A percentile compares a stretch with the other conserved stretches of the same genome.
phyloP scores from a whole-genome alignment of 2,329 filamentous ascomycete species.

The Diplodia intermedia region DNA sequence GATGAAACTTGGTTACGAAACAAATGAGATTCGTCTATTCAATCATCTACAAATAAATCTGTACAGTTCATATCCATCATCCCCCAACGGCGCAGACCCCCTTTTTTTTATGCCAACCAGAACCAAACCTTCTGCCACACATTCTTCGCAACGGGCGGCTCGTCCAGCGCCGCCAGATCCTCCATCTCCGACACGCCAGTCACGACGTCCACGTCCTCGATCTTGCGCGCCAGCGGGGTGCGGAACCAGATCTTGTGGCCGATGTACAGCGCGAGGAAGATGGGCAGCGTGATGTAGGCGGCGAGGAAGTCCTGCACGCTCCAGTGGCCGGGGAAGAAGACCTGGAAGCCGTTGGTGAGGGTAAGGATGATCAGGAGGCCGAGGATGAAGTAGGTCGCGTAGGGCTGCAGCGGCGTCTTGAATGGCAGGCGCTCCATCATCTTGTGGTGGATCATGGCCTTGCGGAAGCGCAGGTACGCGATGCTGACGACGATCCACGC shows the following conservation, averaged over 20 bases:
- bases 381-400: slow-evolving; percentile 4
- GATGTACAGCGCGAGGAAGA: slow-evolving; percentile 44
- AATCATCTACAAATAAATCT: background rate
- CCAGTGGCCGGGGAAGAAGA: slow-evolving; percentile 1
- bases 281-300: slow-evolving; percentile 44
- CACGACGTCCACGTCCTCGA: slow-evolving; percentile 44
- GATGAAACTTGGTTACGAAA: background rate
- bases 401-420: slow-evolving; percentile 3
- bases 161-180: slow-evolving; percentile 44
- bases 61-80: background rate
- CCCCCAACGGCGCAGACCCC: background rate
- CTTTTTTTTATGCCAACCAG: slow-evolving; percentile 44
- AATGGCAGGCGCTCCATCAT: slow-evolving; percentile 47
- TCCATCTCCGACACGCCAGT: slow-evolving; percentile 48
- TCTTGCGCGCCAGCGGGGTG: slow-evolving; percentile 41
- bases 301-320: slow-evolving; percentile 3
- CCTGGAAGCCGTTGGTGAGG: slow-evolving; percentile 13
- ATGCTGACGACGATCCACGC: slow-evolving; percentile 63
- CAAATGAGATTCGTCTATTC: background rate
- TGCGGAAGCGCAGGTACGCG: slow-evolving; percentile 62
- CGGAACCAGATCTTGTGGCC: slow-evolving; percentile 44
- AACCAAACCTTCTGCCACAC: slow-evolving; percentile 45
- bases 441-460: slow-evolving; percentile 54
- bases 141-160: slow-evolving; percentile 46
- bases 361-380: background rate